Percentiles rank a stretch among this genome's conserved stretches.
phyloP scores from a whole-genome alignment of 1,284 basidiomycete species.

The Cryptococcus floricola region DNA sequence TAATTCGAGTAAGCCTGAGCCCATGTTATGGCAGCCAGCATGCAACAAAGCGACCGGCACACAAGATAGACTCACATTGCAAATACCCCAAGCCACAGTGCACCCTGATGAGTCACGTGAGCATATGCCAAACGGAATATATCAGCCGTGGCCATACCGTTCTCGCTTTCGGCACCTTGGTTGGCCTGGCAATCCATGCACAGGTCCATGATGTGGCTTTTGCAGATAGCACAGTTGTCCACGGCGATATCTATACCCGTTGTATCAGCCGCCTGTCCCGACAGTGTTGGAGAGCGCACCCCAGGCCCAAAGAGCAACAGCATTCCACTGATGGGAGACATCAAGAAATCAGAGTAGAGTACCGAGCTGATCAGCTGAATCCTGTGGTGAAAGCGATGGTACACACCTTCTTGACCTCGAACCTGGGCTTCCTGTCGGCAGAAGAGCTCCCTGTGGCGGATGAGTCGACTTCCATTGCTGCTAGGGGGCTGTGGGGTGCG shows the following conservation, averaged over 20 bases:
- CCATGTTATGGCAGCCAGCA: neutral
- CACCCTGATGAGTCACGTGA: conserved; percentile 59
- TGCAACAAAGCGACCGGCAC: neutral
- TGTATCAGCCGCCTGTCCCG: neutral
- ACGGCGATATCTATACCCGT: conserved; percentile 74
- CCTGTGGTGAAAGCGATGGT: neutral
- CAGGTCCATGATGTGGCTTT: conserved; percentile 98
- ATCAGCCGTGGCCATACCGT: conserved; percentile 18
- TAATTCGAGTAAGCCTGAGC: conserved; percentile 43
- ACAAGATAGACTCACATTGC: conserved; percentile 67
- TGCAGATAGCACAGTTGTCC: conserved; percentile 93
- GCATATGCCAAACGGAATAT: neutral
- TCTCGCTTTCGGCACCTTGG: conserved; percentile 88
- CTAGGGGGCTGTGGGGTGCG: neutral
- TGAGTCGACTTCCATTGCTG: conserved; percentile 53
- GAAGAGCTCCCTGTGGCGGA: conserved; percentile 7
- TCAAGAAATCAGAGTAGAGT: conserved; percentile 8
- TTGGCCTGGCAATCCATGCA: conserved; percentile 99
- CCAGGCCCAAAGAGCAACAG: conserved; percentile 94
- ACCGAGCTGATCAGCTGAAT: neutral
- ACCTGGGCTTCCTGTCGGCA: conserved; percentile 60
- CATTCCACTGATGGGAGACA: conserved; percentile 71
- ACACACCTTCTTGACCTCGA: conserved; percentile 91
- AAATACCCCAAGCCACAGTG: conserved; percentile 98
- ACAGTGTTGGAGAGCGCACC: conserved; percentile 55